Base-by-base conservation (phyloP, 306 rosid species). In the Castanopsis chinensis region DNA sequence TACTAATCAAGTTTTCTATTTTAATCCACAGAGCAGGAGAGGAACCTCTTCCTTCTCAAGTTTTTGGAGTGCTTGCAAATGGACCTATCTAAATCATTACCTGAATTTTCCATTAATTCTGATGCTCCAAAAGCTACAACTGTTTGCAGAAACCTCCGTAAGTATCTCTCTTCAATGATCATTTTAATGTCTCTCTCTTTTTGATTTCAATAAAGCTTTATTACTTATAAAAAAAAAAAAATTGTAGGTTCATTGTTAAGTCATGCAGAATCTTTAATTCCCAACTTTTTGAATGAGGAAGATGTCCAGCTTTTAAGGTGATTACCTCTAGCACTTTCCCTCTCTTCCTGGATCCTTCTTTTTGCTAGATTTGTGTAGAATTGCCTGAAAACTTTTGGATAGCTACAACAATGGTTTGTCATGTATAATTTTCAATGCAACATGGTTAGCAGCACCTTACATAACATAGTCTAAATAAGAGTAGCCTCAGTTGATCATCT, bases 231-330 rank as follows among this genome's bases (percentile, higher is more conserved):
- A n/a, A n/a, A n/a, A n/a, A n/a, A n/a, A n/a, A n/a, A n/a, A n/a
- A n/a, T n/a, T n/a, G 89, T 78, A 95, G 99, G 97, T 78, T 95
- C 98, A 20, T 85, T 95, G 91, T 80, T 92, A 87, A 90, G 87
- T 78, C 98, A 95, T 79, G 97, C 98, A 54, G 97, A 95, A 85
- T 95, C 99, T 64, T 88, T 95, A 80, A 90, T 91, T 90, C 99
- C 99, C 60, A 89, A 73, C 75, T 87, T 85, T 74, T 86, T 95
- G 77, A 95, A 83, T 72, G 88, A 78, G 85, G 99, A 95, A 87
- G 99, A 95, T 88, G 83, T 92, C 77, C 97, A 89, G 80, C 95
- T 92, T 73, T 73, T 95, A 74, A 95, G 99, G 99, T 95, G 73
- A 79, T 63, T 74, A 71, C 32, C 58, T 77, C 49, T 21, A 19